Evolutionary conservation across 306 rosid species (phyloP).

Genomic region (Canavalia ensiformis): DNA sequence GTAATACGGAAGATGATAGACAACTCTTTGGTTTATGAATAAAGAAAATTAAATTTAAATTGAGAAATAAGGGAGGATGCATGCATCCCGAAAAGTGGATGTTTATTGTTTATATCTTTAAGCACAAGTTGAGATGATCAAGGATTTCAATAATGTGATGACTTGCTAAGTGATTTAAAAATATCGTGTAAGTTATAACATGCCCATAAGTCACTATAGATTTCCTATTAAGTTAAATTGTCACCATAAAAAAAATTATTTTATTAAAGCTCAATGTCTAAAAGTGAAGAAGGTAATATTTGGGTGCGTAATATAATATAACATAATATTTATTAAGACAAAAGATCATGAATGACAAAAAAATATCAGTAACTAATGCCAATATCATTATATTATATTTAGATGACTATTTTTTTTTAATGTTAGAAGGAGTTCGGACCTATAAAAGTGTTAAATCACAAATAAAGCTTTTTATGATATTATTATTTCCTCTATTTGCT

Average conservation of each 20-base stretch:
- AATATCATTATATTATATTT: too few species aligned
- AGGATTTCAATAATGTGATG: conserved; percentile 28
- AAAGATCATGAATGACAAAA: too few species aligned
- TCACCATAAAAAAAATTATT: neutral
- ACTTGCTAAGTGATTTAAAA: neutral
- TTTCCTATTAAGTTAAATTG: conserved; percentile 18
- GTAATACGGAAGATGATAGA: conserved; percentile 25
- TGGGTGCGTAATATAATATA: too few species aligned
- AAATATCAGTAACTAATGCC: too few species aligned
- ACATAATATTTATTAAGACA: too few species aligned
- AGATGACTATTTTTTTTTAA: too few species aligned
- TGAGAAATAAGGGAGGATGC: conserved; percentile 19
- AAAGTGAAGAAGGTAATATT: too few species aligned
- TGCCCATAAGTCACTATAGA: conserved; percentile 13
- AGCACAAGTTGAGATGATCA: conserved; percentile 26
- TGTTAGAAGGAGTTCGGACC: too few species aligned
- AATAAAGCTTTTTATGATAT: too few species aligned
- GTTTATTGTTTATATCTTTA: conserved; percentile 41
- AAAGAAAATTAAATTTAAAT: conserved; percentile 18
- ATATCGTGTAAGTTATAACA: conserved; percentile 13
- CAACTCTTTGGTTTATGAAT: conserved; percentile 26
- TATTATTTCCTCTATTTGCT: too few species aligned
- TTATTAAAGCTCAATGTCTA: too few species aligned
- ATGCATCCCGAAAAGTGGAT: conserved; percentile 45
- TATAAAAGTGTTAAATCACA: too few species aligned